A percentile compares a stretch with the other conserved stretches of the same genome.
Evolutionary conservation across 768 basidiomycete genomes (phyloP).

Genomic region (Boletus subcaerulescens): DNA sequence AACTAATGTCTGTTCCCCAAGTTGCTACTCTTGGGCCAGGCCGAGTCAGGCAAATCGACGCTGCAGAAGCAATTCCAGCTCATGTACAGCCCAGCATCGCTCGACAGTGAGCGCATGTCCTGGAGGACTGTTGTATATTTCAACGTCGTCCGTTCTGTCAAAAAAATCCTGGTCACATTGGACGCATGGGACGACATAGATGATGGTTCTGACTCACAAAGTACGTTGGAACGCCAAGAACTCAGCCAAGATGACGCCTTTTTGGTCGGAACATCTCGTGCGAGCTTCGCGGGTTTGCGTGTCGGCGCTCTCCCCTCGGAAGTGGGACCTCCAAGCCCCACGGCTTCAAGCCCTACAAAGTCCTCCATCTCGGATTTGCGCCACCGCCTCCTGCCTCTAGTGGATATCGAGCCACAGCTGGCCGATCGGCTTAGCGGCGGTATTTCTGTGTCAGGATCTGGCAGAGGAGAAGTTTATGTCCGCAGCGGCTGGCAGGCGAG

Average conservation of each 20-base stretch:
- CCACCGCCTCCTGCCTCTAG: constrained; percentile 55
- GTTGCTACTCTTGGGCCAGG: constrained; percentile 75
- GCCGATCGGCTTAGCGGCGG: constrained; percentile 75
- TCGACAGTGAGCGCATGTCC: constrained; percentile 66
- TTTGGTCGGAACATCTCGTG: constrained; percentile 11
- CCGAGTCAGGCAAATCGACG: constrained; percentile 76
- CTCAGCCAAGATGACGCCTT: constrained; percentile 24
- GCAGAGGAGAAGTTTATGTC: constrained; percentile 71
- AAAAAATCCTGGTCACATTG: constrained; percentile 62
- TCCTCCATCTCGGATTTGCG: constrained; percentile 52
- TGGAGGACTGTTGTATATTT: constrained; percentile 76
- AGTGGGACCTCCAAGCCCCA: constrained; percentile 10
- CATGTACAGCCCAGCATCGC: constrained; percentile 71
- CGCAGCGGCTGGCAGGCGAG: constrained; percentile 80
- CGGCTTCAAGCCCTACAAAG: constrained; percentile 19
- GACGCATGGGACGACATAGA: constrained; percentile 61
- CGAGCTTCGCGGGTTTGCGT: constrained; percentile 11
- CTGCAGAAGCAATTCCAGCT: constrained; percentile 79
- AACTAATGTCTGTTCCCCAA: constrained; percentile 30
- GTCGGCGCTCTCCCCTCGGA: constrained; percentile 9
- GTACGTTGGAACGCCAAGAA: constrained; percentile 32
- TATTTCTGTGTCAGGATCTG: constrained; percentile 68
- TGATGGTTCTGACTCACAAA: constrained; percentile 46
- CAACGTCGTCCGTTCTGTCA: constrained; percentile 69
- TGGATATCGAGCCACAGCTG: constrained; percentile 59